Conservation (phyloP, 345 rosid genomes). For the Leavenworthia alabamica region DNA sequence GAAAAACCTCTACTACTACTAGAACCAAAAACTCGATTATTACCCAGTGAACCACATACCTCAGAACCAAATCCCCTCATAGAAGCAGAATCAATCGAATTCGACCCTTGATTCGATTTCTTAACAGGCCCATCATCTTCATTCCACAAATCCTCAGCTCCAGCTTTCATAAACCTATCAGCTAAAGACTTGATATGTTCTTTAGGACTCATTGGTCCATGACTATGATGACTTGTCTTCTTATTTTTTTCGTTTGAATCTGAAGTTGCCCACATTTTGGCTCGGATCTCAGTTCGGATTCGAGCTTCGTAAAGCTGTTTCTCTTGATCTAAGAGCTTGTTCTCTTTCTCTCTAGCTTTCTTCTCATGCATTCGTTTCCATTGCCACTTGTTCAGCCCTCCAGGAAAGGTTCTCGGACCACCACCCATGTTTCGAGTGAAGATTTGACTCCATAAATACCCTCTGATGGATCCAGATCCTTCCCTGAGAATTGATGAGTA, state of each 20-base stretch:
- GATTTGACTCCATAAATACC: slow-evolving; percentile 24
- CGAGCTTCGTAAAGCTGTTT: slow-evolving; percentile 84
- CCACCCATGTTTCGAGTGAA: slow-evolving; percentile 75
- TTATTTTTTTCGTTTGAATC: slow-evolving; percentile 14
- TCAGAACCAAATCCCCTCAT: slow-evolving; percentile 39
- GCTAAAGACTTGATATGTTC: slow-evolving; percentile 71
- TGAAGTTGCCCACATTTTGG: slow-evolving; percentile 37
- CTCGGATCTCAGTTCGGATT: slow-evolving; percentile 62
- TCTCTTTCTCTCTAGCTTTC: slow-evolving; percentile 83
- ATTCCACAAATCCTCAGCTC: slow-evolving; percentile 93
- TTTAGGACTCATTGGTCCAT: slow-evolving; percentile 51
- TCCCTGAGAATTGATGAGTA: slow-evolving; percentile 25
- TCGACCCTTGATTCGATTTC: slow-evolving; percentile 26
- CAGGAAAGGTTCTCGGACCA: slow-evolving; percentile 92
- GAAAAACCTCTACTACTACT: slow-evolving; percentile 40
- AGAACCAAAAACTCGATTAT: slow-evolving; percentile 10
- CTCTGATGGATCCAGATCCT: slow-evolving; percentile 30
- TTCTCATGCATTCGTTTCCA: slow-evolving; percentile 99
- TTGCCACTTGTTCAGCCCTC: slow-evolving; percentile 94
- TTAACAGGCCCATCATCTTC: slow-evolving; percentile 68
- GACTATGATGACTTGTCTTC: slow-evolving; percentile 12
- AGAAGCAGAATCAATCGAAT: slow-evolving; percentile 13
- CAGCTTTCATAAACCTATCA: slow-evolving; percentile 79
- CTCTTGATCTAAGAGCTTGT: slow-evolving; percentile 75
- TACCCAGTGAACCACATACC: neutral